Conservation (phyloP, 73 alveolate species). For the Paraurostyla sp. region DNA sequence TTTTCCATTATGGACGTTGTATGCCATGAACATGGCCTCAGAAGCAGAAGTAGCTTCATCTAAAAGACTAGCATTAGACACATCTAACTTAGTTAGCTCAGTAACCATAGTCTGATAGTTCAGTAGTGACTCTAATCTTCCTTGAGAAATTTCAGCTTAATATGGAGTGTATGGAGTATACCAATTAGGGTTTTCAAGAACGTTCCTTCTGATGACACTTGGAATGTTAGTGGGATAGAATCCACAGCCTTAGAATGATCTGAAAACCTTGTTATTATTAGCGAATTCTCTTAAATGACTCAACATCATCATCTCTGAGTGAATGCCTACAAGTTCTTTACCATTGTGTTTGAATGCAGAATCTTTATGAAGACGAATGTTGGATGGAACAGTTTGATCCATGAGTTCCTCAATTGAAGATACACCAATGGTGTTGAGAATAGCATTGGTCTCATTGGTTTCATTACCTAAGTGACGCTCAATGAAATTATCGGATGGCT, state of each 20-base stretch:
- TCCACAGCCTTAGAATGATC: slow-evolving; percentile 84
- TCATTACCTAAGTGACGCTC: slow-evolving; percentile 66
- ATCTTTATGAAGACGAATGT: slow-evolving; percentile 62
- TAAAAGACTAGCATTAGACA: slow-evolving; percentile 94
- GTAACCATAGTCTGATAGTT: slow-evolving; percentile 90
- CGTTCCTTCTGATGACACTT: slow-evolving; percentile 81
- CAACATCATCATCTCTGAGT: slow-evolving; percentile 75
- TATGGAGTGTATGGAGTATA: slow-evolving; percentile 98
- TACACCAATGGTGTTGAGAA: slow-evolving; percentile 72
- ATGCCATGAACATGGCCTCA: slow-evolving; percentile 94
- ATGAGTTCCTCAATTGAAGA: slow-evolving; percentile 77
- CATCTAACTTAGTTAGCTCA: slow-evolving; percentile 89
- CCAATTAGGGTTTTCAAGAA: slow-evolving; percentile 95
- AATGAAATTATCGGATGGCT: slow-evolving; percentile 43
- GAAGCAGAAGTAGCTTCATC: slow-evolving; percentile 98
- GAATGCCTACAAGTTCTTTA: slow-evolving; percentile 64
- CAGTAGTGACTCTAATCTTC: slow-evolving; percentile 88
- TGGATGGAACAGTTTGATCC: slow-evolving; percentile 75
- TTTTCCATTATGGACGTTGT: slow-evolving; percentile 68
- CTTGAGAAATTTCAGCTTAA: slow-evolving; percentile 97
- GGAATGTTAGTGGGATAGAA: slow-evolving; percentile 54
- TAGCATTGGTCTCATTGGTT: slow-evolving; percentile 38
- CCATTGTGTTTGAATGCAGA: slow-evolving; percentile 66
- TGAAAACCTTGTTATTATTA: slow-evolving; percentile 78
- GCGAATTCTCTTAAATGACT: slow-evolving; percentile 70